Percentiles rank a stretch among this genome's conserved stretches.
Conservation (phyloP, 2,329 filamentous ascomycete species). For the Scleromitrula shiraiana region DNA sequence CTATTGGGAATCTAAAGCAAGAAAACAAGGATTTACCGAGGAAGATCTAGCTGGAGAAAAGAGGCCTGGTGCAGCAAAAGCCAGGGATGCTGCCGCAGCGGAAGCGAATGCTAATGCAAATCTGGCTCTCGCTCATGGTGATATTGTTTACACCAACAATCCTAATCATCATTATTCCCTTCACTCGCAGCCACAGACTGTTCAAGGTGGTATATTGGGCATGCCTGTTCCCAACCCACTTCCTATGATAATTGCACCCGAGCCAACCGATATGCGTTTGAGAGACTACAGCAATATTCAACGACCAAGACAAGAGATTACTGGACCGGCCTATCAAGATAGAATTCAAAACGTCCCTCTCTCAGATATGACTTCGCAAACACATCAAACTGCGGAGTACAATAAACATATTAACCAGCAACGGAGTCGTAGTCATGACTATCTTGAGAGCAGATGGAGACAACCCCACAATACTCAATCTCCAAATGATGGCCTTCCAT, state of each 20-base stretch:
- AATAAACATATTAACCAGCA: slow-evolving; percentile 78
- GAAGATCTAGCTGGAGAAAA: slow-evolving; percentile 95
- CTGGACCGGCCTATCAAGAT: slow-evolving; percentile 82
- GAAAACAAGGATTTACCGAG: slow-evolving; percentile 97
- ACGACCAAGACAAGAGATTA: slow-evolving; percentile 81
- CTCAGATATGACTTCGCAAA: slow-evolving; percentile 75
- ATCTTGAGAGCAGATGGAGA: slow-evolving; percentile 74
- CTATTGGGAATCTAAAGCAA: slow-evolving; percentile 96
- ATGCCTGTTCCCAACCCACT: slow-evolving; percentile 60
- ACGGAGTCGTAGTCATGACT: slow-evolving; percentile 70
- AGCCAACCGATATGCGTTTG: slow-evolving; percentile 67
- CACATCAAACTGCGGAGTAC: slow-evolving; percentile 81
- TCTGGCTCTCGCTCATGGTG: slow-evolving; percentile 57
- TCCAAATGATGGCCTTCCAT: slow-evolving; percentile 37
- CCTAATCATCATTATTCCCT: slow-evolving; percentile 55
- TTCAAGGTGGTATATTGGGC: slow-evolving; percentile 67
- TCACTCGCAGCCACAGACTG: slow-evolving; percentile 56
- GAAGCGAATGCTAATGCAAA: slow-evolving; percentile 50
- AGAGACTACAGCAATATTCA: slow-evolving; percentile 79
- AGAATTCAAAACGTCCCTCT: slow-evolving; percentile 68
- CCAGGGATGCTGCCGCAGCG: slow-evolving; percentile 68
- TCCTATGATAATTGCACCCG: slow-evolving; percentile 75
- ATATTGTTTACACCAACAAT: slow-evolving; percentile 81
- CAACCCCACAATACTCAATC: slow-evolving; percentile 69
- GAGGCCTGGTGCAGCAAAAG: slow-evolving; percentile 83